A percentile compares a stretch with the other conserved stretches of the same genome.
Conservation (phyloP, 768 basidiomycete species). For the Pleurotus eryngii region DNA sequence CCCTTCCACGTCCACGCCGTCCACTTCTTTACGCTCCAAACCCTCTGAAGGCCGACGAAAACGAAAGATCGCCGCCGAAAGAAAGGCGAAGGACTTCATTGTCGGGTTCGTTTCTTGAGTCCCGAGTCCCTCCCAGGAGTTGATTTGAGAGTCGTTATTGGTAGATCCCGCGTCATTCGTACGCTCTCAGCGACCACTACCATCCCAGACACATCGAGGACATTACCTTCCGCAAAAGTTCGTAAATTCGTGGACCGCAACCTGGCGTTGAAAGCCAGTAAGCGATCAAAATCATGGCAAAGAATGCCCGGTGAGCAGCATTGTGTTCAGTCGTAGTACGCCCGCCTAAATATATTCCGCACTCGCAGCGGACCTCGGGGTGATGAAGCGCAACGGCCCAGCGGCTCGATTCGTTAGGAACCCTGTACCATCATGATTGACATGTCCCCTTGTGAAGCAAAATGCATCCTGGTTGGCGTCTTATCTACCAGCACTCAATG, state of each 20-base stretch:
- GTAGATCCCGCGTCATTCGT: slow-evolving; percentile 53
- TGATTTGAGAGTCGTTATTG: not conserved
- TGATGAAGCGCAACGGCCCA: slow-evolving; percentile 50
- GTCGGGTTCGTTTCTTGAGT: slow-evolving; percentile 42
- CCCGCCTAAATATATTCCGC: not conserved
- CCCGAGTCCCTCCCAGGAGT: no score
- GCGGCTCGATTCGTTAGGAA: slow-evolving; percentile 46
- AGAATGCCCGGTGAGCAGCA: slow-evolving; percentile 50
- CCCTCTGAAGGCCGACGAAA: slow-evolving; percentile 20
- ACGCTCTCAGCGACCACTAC: slow-evolving; percentile 31
- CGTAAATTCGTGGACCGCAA: slow-evolving; percentile 50
- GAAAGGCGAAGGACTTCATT: slow-evolving; percentile 44
- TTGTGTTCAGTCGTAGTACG: not conserved
- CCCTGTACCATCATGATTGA: not conserved
- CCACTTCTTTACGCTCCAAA: slow-evolving; percentile 9
- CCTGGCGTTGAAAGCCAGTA: slow-evolving; percentile 42
- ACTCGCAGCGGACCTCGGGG: slow-evolving; percentile 51
- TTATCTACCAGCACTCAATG: no score
- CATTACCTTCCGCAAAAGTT: slow-evolving; percentile 46
- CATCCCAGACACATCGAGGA: slow-evolving; percentile 28
- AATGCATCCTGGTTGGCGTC: no score
- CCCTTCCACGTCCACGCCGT: no score
- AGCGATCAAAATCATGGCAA: slow-evolving; percentile 50
- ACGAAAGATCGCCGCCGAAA: slow-evolving; percentile 27
- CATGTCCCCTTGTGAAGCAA: no score